Conservation (phyloP, 2,329 filamentous ascomycete genomes). For the Ceratocystis colombiana region DNA sequence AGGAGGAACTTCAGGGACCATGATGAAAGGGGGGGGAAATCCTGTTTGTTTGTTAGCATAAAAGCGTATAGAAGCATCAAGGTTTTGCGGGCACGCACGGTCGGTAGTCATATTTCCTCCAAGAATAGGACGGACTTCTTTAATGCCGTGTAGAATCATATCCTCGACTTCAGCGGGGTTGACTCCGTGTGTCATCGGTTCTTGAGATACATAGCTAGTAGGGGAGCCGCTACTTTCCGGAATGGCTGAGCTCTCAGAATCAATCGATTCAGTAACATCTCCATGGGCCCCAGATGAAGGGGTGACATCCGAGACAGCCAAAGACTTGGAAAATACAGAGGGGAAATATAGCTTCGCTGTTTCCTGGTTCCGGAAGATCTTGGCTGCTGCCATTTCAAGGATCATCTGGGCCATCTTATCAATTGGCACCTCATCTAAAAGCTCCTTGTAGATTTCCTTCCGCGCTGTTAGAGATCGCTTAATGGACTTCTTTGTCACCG, state of each 20-base stretch:
- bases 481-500: neutral
- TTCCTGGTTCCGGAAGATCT: slow-evolving; percentile 16
- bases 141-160: slow-evolving; percentile 8
- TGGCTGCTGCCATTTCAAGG: slow-evolving; percentile 16
- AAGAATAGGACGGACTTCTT: slow-evolving; percentile 13
- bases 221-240: neutral
- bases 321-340: neutral
- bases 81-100: neutral
- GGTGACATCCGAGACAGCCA: neutral
- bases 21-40: slow-evolving; percentile 15
- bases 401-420: slow-evolving; percentile 17
- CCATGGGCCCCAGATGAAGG: neutral
- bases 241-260: neutral
- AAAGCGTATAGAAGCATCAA: neutral
- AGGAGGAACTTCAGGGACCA: slow-evolving; percentile 5
- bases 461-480: slow-evolving; percentile 12
- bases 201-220: neutral
- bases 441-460: neutral
- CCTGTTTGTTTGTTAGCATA: slow-evolving; percentile 1
- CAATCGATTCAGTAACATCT: neutral
- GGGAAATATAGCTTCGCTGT: slow-evolving; percentile 17
- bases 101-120: neutral
- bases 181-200: neutral
- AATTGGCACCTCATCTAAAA: slow-evolving; percentile 13
- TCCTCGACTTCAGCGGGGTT: neutral